phyloP scores from a whole-genome alignment of 2,329 filamentous ascomycete species.

The Colletotrichum destructivum region DNA sequence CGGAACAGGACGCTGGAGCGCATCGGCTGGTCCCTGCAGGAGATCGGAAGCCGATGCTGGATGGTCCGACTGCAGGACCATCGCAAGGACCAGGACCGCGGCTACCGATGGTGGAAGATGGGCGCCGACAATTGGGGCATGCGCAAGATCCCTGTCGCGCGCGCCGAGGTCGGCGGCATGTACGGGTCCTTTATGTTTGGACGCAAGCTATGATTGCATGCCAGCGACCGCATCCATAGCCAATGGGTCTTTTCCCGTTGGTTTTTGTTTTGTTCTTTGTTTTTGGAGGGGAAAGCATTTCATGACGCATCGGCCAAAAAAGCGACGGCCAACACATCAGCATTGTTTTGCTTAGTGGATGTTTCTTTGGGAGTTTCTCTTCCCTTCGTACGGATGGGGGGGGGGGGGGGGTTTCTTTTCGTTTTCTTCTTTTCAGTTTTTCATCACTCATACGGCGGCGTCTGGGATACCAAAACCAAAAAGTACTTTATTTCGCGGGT shows the following conservation, averaged over 20 bases:
- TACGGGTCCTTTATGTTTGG: conserved; percentile 84
- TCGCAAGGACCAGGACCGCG: conserved; percentile 67
- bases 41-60: conserved; percentile 77
- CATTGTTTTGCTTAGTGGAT: conserved; percentile 9
- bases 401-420: no score
- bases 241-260: no score
- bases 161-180: conserved; percentile 93
- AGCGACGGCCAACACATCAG: conserved; percentile 15
- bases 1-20: conserved; percentile 74
- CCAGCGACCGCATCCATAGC: neutral
- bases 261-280: no score
- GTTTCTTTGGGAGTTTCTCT: neutral
- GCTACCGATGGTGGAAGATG: conserved; percentile 82
- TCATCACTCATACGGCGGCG: conserved; percentile 33
- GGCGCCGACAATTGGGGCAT: conserved; percentile 88
- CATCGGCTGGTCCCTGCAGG: conserved; percentile 79
- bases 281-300: conserved; percentile 2
- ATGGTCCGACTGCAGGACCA: conserved; percentile 70
- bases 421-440: neutral
- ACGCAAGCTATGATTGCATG: conserved; percentile 63
- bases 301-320: conserved; percentile 11
- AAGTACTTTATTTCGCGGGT: conserved; percentile 15
- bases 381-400: neutral
- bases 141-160: conserved; percentile 91
- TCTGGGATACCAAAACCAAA: conserved; percentile 39